A percentile compares a stretch with the other conserved stretches of the same genome.
Conservation (phyloP, 352 stramenopile species). For the Phytophthora ohioensis region DNA sequence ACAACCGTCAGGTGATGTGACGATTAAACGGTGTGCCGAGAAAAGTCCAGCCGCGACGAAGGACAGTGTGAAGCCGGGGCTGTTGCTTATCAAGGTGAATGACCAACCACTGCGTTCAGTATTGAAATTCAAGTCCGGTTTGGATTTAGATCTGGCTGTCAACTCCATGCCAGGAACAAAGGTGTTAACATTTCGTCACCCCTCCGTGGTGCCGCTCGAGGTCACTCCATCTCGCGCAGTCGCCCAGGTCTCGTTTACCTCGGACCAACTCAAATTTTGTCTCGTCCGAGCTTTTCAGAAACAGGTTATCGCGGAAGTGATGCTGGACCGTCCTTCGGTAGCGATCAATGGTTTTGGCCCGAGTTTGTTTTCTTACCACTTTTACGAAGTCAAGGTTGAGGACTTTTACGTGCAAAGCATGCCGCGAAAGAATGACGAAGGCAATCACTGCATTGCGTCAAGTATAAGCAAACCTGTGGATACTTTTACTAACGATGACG, state of each 20-base stretch:
- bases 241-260: constrained; percentile 57
- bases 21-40: constrained; percentile 50
- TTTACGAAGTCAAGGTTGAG: constrained; percentile 67
- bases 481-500: constrained; percentile 12
- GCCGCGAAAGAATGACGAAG: constrained; percentile 38
- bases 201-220: constrained; percentile 57
- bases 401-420: constrained; percentile 88
- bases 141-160: constrained; percentile 66
- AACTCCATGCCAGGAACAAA: constrained; percentile 58
- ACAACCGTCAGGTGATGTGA: constrained; percentile 47
- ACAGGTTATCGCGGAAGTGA: constrained; percentile 64
- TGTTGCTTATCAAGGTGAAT: constrained; percentile 80
- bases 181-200: constrained; percentile 86
- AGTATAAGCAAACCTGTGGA: constrained; percentile 53
- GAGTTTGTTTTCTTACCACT: constrained; percentile 83
- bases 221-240: constrained; percentile 68
- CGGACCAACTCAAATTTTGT: constrained; percentile 71
- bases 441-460: constrained; percentile 80
- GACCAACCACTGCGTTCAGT: constrained; percentile 61
- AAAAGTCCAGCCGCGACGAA: constrained; percentile 74
- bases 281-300: constrained; percentile 77
- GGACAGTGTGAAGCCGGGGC: constrained; percentile 70
- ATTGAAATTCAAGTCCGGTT: constrained; percentile 56
- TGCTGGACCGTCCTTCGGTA: constrained; percentile 59
- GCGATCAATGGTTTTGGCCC: constrained; percentile 79